Percentiles rank a stretch among this genome's conserved stretches.
Evolutionary conservation across 306 rosid species (phyloP).

Genomic region (Abrus precatorius): DNA sequence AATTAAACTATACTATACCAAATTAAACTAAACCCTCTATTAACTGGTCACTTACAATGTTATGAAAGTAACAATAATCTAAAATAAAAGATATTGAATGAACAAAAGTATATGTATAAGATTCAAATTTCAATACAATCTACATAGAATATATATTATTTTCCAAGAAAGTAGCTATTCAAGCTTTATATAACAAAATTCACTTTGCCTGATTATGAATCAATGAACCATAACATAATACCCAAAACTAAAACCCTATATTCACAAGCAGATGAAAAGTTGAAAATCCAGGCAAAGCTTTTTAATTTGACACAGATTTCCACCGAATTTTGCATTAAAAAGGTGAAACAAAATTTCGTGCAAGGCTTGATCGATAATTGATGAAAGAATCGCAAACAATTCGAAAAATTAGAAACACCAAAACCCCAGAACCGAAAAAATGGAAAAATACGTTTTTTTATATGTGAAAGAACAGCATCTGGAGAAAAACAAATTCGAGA

Average conservation of each 20-base stretch:
- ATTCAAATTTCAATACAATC: constrained; percentile 29
- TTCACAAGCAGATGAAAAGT: not conserved
- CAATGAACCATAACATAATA: not conserved
- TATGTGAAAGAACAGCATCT: not conserved
- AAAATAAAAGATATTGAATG: constrained; percentile 2
- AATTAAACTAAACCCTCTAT: not conserved
- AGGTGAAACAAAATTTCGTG: not conserved
- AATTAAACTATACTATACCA: not conserved
- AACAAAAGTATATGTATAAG: constrained; percentile 13
- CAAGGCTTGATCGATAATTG: not conserved
- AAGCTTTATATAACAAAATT: constrained; percentile 16
- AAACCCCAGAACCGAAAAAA: not conserved
- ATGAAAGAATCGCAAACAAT: not conserved
- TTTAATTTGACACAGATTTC: not conserved
- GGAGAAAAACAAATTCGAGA: not conserved
- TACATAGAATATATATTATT: not conserved
- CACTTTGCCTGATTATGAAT: not conserved
- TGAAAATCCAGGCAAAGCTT: not conserved
- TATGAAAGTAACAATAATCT: constrained; percentile 3
- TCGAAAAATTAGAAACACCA: not conserved
- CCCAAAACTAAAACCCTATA: not conserved
- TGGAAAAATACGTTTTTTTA: no score
- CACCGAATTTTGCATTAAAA: constrained; percentile 16
- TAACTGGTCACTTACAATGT: constrained; percentile 20
- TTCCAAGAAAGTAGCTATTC: not conserved